Conservation (phyloP, 768 basidiomycete genomes). For the Lentinula detonsa region DNA sequence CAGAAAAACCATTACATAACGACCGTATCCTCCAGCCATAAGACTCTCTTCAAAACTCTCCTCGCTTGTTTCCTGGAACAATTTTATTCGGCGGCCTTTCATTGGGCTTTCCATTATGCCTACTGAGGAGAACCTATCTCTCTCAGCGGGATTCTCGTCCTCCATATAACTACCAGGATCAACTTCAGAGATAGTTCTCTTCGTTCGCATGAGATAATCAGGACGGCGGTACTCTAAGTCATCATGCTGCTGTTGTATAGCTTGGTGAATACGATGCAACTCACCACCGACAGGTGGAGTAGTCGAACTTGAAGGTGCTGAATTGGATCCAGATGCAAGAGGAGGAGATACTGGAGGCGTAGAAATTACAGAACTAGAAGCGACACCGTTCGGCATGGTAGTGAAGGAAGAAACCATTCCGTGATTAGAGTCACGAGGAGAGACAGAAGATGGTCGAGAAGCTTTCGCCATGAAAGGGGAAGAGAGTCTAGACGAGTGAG, state of each 20-base stretch:
- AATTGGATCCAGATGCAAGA: constrained; percentile 12
- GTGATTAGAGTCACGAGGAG: constrained; percentile 9
- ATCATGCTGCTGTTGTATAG: constrained; percentile 42
- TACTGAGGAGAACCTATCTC: constrained; percentile 24
- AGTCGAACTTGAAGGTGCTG: constrained; percentile 1
- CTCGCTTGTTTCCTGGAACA: constrained; percentile 79
- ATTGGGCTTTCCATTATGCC: constrained; percentile 66
- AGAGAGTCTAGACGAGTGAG: constrained; percentile 9
- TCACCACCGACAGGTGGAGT: constrained; percentile 40
- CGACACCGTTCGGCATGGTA: constrained; percentile 7
- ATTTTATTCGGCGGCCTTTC: constrained; percentile 65
- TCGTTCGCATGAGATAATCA: constrained; percentile 63
- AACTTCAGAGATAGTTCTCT: constrained; percentile 37
- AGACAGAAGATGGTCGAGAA: constrained; percentile 8
- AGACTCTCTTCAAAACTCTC: constrained; percentile 83
- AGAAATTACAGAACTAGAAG: constrained; percentile 12
- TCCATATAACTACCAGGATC: constrained; percentile 30
- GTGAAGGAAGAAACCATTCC: constrained; percentile 10
- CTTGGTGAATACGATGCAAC: constrained; percentile 52
- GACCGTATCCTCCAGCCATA: constrained; percentile 77
- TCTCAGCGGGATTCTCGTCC: constrained; percentile 25
- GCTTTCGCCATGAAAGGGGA: constrained; percentile 23
- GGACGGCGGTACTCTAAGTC: constrained; percentile 62
- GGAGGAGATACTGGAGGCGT: constrained; percentile 19
- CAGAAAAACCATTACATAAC: constrained; percentile 41